phyloP scores from a whole-genome alignment of 2,329 filamentous ascomycete species.

The Botrytis elliptica region DNA sequence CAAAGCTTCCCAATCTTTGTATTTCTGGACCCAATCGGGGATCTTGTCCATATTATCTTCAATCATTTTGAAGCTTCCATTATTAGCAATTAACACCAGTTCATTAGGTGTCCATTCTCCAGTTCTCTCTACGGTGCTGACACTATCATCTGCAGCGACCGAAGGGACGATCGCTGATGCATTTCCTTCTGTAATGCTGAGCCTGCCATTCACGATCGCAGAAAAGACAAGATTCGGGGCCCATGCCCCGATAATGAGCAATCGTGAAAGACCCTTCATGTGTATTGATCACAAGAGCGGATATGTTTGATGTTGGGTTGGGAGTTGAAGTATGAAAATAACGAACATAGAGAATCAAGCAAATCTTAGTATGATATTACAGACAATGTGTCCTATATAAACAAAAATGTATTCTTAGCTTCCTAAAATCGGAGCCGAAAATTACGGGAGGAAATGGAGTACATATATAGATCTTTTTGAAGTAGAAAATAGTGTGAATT shows the following conservation, averaged over 20 bases:
- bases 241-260: neutral
- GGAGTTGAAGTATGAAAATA: neutral
- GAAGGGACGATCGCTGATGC: neutral
- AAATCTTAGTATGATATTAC: neutral
- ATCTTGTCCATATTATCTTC: neutral
- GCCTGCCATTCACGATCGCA: neutral
- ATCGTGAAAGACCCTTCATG: neutral
- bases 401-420: neutral
- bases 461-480: neutral
- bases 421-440: neutral
- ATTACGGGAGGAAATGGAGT: neutral
- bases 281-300: neutral
- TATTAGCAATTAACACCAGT: neutral
- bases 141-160: fast-evolving
- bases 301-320: neutral
- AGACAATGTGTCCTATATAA: neutral
- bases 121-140: too few relatives aligned
- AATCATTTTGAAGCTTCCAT: neutral
- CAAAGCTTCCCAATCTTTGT: neutral
- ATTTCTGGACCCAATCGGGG: neutral
- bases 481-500: neutral
- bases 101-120: neutral
- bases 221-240: neutral
- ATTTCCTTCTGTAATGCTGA: neutral
- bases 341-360: neutral